Evolutionary conservation across 1,284 basidiomycete genomes (phyloP), one percentile per base, ranked within the genome.

Genomic region (Pseudomicrostroma phylloplanum): DNA sequence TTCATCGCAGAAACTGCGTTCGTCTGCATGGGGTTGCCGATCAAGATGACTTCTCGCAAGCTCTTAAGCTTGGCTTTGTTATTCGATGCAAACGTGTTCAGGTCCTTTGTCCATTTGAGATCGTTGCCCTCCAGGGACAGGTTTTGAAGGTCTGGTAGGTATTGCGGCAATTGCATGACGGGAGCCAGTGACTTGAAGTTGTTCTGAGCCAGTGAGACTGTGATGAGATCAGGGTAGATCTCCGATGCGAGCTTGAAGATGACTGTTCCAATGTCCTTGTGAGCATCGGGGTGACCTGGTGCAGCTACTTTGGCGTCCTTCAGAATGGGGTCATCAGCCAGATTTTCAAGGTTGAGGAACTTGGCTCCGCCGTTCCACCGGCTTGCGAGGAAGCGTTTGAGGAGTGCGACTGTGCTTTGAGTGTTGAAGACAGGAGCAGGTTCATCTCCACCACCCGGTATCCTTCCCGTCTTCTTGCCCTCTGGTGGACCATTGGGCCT

Each of bases 231-330:
- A 30, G 91, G 91, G 68, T 86, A 86, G 51, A 91, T 84, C 70
- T 88, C 85, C 25, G 85, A 83, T 8, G 89, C 89, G 19, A 92
- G 82, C 80, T 92, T 93, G 82, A 91, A 90, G 43, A 92, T 85
- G 25, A 91, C 90, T 7, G 87, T 85, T 1, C 87, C 86, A 70
- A 91, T 87, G 67, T 85, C 86, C 42, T 81, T 76, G 15, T 84
- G 82, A 41, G 86, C 83, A 1, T 83, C 83, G 23, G 85, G 84
- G 30, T 82, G 80, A n/a, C 89, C 88, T 9, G 89, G 88, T 1
- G 88, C 83, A 26, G 82, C 76, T 54, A 92, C 81, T 51, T 85
- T 83, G 70, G 88, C 81, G 72, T 85, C 86, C 74, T 83, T 85
- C 62, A 92, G 81, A 54, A 87, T 81, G 48, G 87, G 85, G 75